Evolutionary conservation across 306 rosid species (phyloP).

Genomic region (Vigna reflexopilosa): DNA sequence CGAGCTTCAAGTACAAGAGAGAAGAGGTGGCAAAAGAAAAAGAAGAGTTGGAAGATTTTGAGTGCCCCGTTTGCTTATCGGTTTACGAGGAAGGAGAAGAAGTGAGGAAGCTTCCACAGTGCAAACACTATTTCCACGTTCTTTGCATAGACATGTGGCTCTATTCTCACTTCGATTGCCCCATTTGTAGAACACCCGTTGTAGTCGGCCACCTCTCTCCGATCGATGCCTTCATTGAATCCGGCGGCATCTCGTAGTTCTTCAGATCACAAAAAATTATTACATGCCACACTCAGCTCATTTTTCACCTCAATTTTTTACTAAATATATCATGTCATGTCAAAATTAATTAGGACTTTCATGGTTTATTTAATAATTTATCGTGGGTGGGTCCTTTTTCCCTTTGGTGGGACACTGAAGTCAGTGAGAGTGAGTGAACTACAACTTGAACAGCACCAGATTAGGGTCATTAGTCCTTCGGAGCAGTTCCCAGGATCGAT

Average conservation of each 20-base stretch:
- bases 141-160: slow-evolving; percentile 95
- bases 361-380: not conserved
- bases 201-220: not conserved
- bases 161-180: slow-evolving; percentile 86
- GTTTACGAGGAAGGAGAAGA: slow-evolving; percentile 93
- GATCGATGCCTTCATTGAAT: slow-evolving; percentile 33
- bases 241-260: not conserved
- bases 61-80: slow-evolving; percentile 81
- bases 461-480: slow-evolving; percentile 3
- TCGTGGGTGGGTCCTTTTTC: not conserved
- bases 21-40: slow-evolving; percentile 43
- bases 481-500: not conserved
- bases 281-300: not conserved
- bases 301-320: not conserved
- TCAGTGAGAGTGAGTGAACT: not conserved
- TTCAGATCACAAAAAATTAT: not conserved
- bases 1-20: slow-evolving; percentile 84
- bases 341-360: not conserved
- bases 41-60: slow-evolving; percentile 31
- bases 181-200: slow-evolving; percentile 80
- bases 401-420: not conserved
- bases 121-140: slow-evolving; percentile 81
- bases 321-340: not conserved
- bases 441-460: slow-evolving; percentile 4
- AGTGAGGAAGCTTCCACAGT: slow-evolving; percentile 71